phyloP scores from a whole-genome alignment of 2,329 filamentous ascomycete genomes.

The Erysiphe neolycopersici region DNA sequence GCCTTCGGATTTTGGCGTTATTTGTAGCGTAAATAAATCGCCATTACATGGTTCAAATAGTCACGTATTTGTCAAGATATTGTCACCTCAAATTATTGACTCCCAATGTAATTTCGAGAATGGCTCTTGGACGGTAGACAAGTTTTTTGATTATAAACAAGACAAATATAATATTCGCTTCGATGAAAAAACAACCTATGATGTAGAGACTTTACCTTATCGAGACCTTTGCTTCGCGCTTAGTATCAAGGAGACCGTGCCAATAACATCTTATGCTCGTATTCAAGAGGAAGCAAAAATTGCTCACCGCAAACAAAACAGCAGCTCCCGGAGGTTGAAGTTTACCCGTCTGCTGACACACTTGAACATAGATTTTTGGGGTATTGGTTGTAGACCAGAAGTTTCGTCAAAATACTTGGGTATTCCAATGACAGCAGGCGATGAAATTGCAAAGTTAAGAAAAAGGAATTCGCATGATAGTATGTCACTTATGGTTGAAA shows the following conservation, averaged over 20 bases:
- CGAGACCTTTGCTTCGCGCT: slow-evolving; percentile 3
- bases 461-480: slow-evolving; percentile 12
- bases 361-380: slow-evolving; percentile 8
- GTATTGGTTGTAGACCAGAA: slow-evolving; percentile 4
- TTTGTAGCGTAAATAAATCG: not conserved
- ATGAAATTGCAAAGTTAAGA: slow-evolving; percentile 5
- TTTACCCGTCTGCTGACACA: slow-evolving; percentile 7
- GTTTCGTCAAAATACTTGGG: slow-evolving; percentile 4
- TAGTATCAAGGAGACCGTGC: slow-evolving; percentile 10
- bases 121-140: slow-evolving; percentile 4
- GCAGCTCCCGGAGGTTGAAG: not conserved
- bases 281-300: not conserved
- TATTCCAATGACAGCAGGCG: slow-evolving; percentile 5
- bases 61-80: not conserved
- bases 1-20: slow-evolving; percentile 5
- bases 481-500: slow-evolving; percentile 18
- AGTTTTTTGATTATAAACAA: not conserved
- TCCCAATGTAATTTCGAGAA: slow-evolving; percentile 1
- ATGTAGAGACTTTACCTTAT: slow-evolving; percentile 18
- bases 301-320: not conserved
- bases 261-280: not conserved
- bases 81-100: not conserved
- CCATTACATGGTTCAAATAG: not conserved
- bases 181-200: slow-evolving; percentile 16
- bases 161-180: slow-evolving; percentile 4